These are phyloP conservation scores for Vaccinium myrtillus DNA, from an alignment of 148 eudicot genomes.

Conservation along the genomic window DNA sequence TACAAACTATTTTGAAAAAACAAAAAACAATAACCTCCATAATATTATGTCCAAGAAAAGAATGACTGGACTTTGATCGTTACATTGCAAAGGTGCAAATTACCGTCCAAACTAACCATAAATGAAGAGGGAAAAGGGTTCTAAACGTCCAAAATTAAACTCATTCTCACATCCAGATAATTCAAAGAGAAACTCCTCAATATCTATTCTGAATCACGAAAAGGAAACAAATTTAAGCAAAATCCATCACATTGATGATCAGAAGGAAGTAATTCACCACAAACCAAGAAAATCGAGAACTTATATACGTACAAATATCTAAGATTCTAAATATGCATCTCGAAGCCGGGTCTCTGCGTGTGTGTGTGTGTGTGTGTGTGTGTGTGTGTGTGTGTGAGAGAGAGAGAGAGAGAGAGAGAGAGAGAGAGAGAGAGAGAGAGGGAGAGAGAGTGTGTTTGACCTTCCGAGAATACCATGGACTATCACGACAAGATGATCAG, in stretches of 20 bases:
- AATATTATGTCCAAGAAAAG: not conserved
- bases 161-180: too few relatives aligned
- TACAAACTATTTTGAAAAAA: not conserved
- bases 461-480: conserved; percentile 10
- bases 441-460: not conserved
- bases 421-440: too few relatives aligned
- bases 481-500: conserved; percentile 6
- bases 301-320: not conserved
- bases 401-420: too few relatives aligned
- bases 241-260: not conserved
- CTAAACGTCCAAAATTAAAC: too few relatives aligned
- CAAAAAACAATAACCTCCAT: not conserved
- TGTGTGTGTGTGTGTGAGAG: too few relatives aligned
- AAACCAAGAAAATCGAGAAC: not conserved
- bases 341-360: not conserved
- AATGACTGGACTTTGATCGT: not conserved
- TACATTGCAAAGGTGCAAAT: not conserved
- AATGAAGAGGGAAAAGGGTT: too few relatives aligned
- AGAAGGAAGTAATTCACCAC: not conserved
- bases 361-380: too few relatives aligned
- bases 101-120: too few relatives aligned
- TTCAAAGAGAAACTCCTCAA: too few relatives aligned
- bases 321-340: not conserved
- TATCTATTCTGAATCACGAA: too few relatives aligned
- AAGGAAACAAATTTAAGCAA: not conserved